phyloP scores from a whole-genome alignment of 495 filamentous ascomycete species.

The Penicillium riverlandense region DNA sequence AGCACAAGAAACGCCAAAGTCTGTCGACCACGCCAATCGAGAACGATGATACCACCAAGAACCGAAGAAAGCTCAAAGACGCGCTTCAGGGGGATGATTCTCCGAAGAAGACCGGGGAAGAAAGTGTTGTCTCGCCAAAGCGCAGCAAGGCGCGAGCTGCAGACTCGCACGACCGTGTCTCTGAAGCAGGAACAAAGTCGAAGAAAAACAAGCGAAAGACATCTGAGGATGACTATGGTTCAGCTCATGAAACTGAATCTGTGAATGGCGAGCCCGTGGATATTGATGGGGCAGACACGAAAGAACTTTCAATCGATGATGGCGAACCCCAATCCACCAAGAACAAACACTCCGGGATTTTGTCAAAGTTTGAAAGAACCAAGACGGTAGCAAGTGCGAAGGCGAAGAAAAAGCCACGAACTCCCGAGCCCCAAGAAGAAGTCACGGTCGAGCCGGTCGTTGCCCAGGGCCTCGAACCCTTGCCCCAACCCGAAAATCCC shows the following conservation, averaged over 20 bases:
- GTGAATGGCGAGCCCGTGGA: constrained; percentile 6
- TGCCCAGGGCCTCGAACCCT: constrained; percentile 62
- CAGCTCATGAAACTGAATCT: constrained; percentile 14
- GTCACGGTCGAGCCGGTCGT: constrained; percentile 30
- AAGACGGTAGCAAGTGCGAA: constrained; percentile 27
- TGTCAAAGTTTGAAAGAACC: constrained; percentile 40
- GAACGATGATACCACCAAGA: constrained; percentile 14
- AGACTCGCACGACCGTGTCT: constrained; percentile 9
- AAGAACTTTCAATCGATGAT: constrained; percentile 3
- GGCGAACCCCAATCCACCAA: constrained; percentile 13
- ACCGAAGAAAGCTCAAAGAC: constrained; percentile 15
- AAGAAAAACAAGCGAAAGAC: constrained; percentile 21
- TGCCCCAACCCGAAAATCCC: constrained; percentile 67
- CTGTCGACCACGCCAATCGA: constrained; percentile 5
- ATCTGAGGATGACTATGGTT: constrained; percentile 5
- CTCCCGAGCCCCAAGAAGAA: constrained; percentile 10
- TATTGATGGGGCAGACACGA: background rate
- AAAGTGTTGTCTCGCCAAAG: constrained; percentile 22
- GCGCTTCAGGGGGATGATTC: constrained; percentile 9
- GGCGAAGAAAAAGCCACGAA: constrained; percentile 4
- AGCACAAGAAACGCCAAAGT: constrained; percentile 28
- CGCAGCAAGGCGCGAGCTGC: constrained; percentile 16
- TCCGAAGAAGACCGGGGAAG: constrained; percentile 17
- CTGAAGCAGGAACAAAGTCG: constrained; percentile 20
- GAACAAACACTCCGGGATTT: constrained; percentile 34